A percentile compares a stretch with the other conserved stretches of the same genome.
Conservation (phyloP, 495 filamentous ascomycete genomes). For the Neurospora sp. region DNA sequence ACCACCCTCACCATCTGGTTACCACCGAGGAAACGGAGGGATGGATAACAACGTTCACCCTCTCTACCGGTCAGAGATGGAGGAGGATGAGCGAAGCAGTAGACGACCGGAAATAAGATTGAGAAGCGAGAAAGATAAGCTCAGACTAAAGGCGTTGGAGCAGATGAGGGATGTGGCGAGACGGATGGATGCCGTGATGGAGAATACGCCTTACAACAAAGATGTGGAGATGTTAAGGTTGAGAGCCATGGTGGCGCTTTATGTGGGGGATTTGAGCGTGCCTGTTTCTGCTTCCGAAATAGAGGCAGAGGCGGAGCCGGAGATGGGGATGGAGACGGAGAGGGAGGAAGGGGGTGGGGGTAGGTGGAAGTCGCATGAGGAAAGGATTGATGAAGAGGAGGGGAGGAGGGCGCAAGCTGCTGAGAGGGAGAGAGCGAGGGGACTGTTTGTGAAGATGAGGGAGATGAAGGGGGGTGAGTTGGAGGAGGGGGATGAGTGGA, state of each 20-base stretch:
- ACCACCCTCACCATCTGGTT: background rate
- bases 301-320: slow-evolving; percentile 1
- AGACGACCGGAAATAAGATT: background rate
- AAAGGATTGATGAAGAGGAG: slow-evolving; percentile 11
- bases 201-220: slow-evolving; percentile 53
- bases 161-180: slow-evolving; percentile 41
- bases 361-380: slow-evolving; percentile 2
- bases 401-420: slow-evolving; percentile 12
- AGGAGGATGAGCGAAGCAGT: background rate
- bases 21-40: background rate
- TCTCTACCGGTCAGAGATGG: background rate
- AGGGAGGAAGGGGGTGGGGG: background rate
- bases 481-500: slow-evolving; percentile 18
- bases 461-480: slow-evolving; percentile 16
- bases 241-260: slow-evolving; percentile 57
- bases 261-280: slow-evolving; percentile 50
- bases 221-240: slow-evolving; percentile 48
- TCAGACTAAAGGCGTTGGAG: slow-evolving; percentile 17
- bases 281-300: slow-evolving; percentile 1
- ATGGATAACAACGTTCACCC: background rate
- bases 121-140: slow-evolving; percentile 11
- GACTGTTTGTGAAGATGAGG: slow-evolving; percentile 18
- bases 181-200: slow-evolving; percentile 54
- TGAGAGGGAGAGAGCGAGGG: slow-evolving; percentile 20
- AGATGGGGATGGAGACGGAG: slow-evolving; percentile 9